These are phyloP conservation scores for Hyaloscypha variabilis DNA, from an alignment of 495 filamentous ascomycete genomes.

Conservation along the genomic window DNA sequence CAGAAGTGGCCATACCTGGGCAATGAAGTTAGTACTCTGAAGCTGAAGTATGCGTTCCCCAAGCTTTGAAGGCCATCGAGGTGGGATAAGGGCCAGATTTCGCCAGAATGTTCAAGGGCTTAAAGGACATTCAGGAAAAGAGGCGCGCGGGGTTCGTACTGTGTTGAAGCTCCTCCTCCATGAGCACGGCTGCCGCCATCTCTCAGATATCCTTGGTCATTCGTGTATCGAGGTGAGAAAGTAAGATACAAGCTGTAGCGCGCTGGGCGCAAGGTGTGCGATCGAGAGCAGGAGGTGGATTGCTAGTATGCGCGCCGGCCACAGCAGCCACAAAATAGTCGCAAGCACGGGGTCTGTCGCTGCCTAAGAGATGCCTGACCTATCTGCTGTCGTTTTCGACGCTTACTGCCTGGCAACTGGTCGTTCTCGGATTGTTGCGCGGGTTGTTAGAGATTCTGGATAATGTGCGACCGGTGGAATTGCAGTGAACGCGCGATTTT, in stretches of 20 bases:
- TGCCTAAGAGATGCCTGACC: background rate
- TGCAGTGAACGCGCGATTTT: slow-evolving; percentile 24
- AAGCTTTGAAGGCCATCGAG: too few relatives aligned
- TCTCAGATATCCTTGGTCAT: slow-evolving; percentile 26
- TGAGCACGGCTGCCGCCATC: slow-evolving; percentile 33
- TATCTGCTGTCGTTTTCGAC: background rate
- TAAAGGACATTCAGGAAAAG: background rate
- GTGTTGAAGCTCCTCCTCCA: slow-evolving; percentile 33
- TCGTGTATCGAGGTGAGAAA: slow-evolving; percentile 9
- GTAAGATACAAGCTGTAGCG: background rate
- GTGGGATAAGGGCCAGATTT: background rate
- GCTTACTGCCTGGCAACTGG: background rate
- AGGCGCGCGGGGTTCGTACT: background rate
- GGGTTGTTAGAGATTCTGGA: background rate
- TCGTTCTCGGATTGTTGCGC: background rate
- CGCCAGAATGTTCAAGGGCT: background rate
- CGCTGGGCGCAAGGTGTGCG: background rate
- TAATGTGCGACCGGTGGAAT: slow-evolving; percentile 2
- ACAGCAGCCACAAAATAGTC: background rate
- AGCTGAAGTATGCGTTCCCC: background rate
- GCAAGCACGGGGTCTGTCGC: background rate
- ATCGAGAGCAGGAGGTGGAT: background rate
- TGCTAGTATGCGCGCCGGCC: slow-evolving; percentile 10
- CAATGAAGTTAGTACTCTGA: background rate
- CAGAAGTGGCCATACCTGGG: slow-evolving; percentile 28